These are phyloP conservation scores for Trichoderma guizhouense DNA, from an alignment of 2,329 filamentous ascomycete species.

Conservation along the genomic window DNA sequence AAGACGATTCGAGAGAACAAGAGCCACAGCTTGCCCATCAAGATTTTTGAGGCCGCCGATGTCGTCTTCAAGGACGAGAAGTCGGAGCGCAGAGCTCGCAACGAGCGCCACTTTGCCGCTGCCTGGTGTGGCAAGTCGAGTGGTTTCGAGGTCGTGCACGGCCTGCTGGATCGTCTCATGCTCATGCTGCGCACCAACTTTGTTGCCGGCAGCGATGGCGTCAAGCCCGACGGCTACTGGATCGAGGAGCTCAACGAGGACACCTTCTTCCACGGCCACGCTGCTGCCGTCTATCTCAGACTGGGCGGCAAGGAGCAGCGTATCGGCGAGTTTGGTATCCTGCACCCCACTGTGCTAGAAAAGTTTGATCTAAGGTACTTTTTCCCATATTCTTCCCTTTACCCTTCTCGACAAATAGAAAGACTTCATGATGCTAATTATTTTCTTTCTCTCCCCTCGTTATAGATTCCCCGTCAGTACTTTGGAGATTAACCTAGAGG, in stretches of 20 bases:
- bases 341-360: conserved; percentile 89
- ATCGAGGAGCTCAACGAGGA: conserved; percentile 88
- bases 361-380: conserved; percentile 82
- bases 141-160: conserved; percentile 94
- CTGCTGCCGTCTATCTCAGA: conserved; percentile 77
- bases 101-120: conserved; percentile 94
- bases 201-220: conserved; percentile 69
- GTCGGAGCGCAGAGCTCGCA: conserved; percentile 80
- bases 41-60: conserved; percentile 88
- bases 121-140: conserved; percentile 92
- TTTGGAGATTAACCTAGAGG: conserved; percentile 90
- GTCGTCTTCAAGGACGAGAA: conserved; percentile 85
- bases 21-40: conserved; percentile 81
- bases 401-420: background rate
- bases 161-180: conserved; percentile 86
- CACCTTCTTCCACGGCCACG: conserved; percentile 89
- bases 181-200: conserved; percentile 86
- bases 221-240: conserved; percentile 76
- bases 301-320: conserved; percentile 68
- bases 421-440: background rate
- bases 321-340: conserved; percentile 88
- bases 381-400: background rate
- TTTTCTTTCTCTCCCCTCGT: background rate
- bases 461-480: conserved; percentile 84
- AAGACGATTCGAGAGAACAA: conserved; percentile 96